These are phyloP conservation scores for Trichosanthes cucumerina DNA, from an alignment of 306 rosid genomes.

Conservation along the genomic window DNA sequence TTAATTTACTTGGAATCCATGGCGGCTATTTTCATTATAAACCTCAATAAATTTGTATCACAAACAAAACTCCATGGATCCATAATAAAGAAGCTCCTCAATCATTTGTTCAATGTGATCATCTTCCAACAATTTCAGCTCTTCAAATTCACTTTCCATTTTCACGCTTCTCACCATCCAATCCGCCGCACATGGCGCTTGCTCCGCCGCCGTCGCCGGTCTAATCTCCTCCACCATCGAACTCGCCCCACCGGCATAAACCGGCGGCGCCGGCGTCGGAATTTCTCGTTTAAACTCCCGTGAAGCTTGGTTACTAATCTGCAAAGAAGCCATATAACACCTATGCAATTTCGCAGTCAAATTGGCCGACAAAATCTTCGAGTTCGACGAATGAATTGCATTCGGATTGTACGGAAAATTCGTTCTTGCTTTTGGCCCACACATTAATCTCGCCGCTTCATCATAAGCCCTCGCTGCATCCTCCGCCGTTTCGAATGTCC, in stretches of 20 bases:
- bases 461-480: slow-evolving; percentile 12
- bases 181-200: not conserved
- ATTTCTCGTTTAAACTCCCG: not conserved
- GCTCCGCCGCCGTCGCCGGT: not conserved
- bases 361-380: not conserved
- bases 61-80: slow-evolving; percentile 8
- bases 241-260: too few species aligned
- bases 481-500: slow-evolving; percentile 10
- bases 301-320: not conserved
- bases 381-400: not conserved
- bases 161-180: slow-evolving; percentile 1
- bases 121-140: not conserved
- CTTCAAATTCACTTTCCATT: not conserved
- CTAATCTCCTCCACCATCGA: not conserved
- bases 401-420: not conserved
- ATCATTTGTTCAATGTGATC: slow-evolving; percentile 14
- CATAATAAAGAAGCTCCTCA: slow-evolving; percentile 7
- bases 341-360: slow-evolving; percentile 7
- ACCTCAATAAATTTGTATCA: not conserved
- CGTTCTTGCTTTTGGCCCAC: slow-evolving; percentile 1
- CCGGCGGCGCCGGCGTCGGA: not conserved
- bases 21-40: not conserved
- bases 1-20: not conserved
- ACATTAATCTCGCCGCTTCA: slow-evolving; percentile 11
- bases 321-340: slow-evolving; percentile 8